Percentiles rank a stretch among this genome's conserved stretches.
Evolutionary conservation across 148 eudicot genomes (phyloP).

Genomic region (Cornus kousa): DNA sequence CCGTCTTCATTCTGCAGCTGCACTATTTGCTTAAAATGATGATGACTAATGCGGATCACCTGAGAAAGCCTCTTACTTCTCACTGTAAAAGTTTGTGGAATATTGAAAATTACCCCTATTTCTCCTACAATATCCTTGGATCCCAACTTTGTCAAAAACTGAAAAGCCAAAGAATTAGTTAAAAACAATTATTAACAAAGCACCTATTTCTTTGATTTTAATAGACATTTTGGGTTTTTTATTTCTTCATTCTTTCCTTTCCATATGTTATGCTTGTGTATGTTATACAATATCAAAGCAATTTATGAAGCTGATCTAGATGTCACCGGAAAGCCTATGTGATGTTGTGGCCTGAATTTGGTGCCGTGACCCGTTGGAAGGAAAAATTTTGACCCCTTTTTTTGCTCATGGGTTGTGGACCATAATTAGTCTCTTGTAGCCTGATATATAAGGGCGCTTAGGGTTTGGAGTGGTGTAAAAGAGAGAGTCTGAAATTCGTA

Average conservation of each 20-base stretch:
- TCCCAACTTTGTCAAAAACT: slow-evolving; percentile 41
- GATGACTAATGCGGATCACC: slow-evolving; percentile 55
- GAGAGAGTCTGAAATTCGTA: no score
- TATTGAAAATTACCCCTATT: slow-evolving; percentile 29
- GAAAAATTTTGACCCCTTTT: no score
- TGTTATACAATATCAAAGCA: neutral
- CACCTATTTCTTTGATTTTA: neutral
- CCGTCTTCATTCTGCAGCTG: slow-evolving; percentile 39
- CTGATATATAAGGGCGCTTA: no score
- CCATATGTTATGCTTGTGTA: neutral
- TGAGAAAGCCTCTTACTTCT: slow-evolving; percentile 61
- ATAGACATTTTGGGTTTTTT: neutral
- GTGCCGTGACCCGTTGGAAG: no score
- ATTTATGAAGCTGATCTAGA: neutral
- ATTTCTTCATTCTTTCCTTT: neutral
- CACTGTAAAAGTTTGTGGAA: slow-evolving; percentile 56
- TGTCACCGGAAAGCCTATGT: neutral
- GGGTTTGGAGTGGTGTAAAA: no score
- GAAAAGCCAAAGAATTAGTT: slow-evolving; percentile 19
- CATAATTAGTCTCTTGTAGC: no score
- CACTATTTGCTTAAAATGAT: slow-evolving; percentile 47
- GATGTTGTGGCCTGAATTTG: no score
- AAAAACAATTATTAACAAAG: neutral
- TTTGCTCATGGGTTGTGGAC: no score
- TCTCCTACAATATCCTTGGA: slow-evolving; percentile 26